phyloP scores from a whole-genome alignment of 352 stramenopile species.

The Pythium scleroteichum region DNA sequence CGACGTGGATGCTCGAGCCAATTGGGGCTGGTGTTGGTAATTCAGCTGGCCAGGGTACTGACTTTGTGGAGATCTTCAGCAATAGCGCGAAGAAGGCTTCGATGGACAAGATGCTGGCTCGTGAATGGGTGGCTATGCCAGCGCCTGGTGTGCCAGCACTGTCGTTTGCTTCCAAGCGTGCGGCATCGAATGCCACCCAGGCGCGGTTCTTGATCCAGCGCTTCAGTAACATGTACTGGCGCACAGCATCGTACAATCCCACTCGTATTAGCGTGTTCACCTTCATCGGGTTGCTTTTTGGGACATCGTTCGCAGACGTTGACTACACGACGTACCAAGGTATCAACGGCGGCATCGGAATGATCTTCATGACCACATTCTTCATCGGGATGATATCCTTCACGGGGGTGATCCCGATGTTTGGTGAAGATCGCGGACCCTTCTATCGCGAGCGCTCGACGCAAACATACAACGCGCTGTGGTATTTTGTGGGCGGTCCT shows the following conservation, averaged over 20 bases:
- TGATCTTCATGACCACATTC: conserved; percentile 68
- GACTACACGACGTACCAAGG: conserved; percentile 33
- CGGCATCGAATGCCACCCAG: conserved; percentile 7
- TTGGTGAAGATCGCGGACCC: conserved; percentile 67
- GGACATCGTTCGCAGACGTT: conserved; percentile 36
- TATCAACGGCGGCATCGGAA: conserved; percentile 39
- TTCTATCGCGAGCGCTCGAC: conserved; percentile 92
- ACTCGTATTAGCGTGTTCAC: conserved; percentile 49
- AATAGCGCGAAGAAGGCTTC: conserved; percentile 8
- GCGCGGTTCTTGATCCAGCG: conserved; percentile 27
- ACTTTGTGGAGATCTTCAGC: conserved; percentile 22
- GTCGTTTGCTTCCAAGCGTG: conserved; percentile 24
- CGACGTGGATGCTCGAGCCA: conserved; percentile 49
- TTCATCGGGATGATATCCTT: conserved; percentile 74
- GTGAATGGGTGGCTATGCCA: conserved; percentile 10
- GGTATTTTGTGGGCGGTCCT: conserved; percentile 70
- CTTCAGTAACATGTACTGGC: conserved; percentile 53
- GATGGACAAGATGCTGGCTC: conserved; percentile 14
- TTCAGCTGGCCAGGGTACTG: conserved; percentile 3
- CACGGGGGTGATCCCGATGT: conserved; percentile 56
- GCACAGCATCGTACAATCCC: conserved; percentile 69
- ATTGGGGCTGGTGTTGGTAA: conserved; percentile 44
- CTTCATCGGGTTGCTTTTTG: conserved; percentile 66
- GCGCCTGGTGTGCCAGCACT: conserved; percentile 4
- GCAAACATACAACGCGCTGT: conserved; percentile 85